phyloP scores from a whole-genome alignment of 345 rosid genomes.

The Eucalyptus cloeziana region DNA sequence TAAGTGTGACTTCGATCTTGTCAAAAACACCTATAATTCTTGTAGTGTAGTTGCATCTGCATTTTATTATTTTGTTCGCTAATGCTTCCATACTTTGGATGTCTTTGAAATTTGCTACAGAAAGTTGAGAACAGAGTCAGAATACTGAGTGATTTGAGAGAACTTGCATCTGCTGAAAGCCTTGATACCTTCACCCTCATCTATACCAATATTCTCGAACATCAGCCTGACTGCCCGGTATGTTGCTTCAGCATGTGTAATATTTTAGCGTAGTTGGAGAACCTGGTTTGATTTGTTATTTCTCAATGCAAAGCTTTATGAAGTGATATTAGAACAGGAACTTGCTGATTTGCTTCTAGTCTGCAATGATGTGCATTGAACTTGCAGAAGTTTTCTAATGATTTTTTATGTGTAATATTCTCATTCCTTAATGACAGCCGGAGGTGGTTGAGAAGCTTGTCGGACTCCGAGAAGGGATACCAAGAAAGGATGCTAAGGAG shows the following conservation, averaged over 20 bases:
- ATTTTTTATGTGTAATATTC: neutral
- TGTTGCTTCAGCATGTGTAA: neutral
- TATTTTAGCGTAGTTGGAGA: neutral
- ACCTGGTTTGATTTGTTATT: neutral
- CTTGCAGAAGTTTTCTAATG: neutral
- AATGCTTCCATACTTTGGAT: neutral
- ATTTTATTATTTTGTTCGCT: neutral
- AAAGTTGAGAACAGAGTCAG: constrained; percentile 91
- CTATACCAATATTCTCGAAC: constrained; percentile 90
- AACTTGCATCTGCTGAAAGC: constrained; percentile 98
- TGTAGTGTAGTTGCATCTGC: neutral
- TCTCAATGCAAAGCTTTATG: neutral
- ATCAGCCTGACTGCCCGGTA: constrained; percentile 99
- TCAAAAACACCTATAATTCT: neutral
- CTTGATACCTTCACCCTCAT: constrained; percentile 89
- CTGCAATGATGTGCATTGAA: neutral
- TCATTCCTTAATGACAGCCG: constrained; percentile 33
- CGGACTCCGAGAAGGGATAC: constrained; percentile 89
- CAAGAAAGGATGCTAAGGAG: constrained; percentile 96
- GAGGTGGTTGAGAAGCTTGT: constrained; percentile 99
- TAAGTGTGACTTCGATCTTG: constrained; percentile 23
- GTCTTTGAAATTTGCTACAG: constrained; percentile 15
- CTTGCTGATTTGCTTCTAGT: neutral
- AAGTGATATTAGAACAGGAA: neutral
- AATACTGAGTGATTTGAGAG: constrained; percentile 86